phyloP scores from a whole-genome alignment of 306 rosid species.

The Chamaecrista fasciculata region DNA sequence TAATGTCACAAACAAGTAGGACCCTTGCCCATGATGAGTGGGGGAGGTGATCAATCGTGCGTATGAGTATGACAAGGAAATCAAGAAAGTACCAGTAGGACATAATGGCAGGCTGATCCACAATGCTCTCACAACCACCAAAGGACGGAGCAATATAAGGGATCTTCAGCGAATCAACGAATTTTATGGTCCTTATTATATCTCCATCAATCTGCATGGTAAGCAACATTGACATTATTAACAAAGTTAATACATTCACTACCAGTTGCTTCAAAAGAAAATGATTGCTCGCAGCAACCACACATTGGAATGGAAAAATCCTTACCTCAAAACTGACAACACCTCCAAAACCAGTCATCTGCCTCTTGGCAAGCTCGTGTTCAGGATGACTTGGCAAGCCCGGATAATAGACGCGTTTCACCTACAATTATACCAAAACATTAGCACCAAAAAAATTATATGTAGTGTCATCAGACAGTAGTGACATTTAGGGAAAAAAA shows the following conservation, averaged over 20 bases:
- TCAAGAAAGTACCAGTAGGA: conserved; percentile 67
- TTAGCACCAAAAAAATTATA: too few species aligned
- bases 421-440: conserved; percentile 44
- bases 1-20: conserved; percentile 23
- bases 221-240: conserved; percentile 1
- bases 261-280: not conserved
- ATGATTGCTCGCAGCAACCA: not conserved
- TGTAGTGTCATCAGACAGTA: too few species aligned
- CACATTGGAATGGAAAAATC: conserved; percentile 19
- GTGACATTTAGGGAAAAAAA: too few species aligned
- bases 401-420: conserved; percentile 84
- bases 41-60: not conserved
- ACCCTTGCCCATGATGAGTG: conserved; percentile 5
- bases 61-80: not conserved
- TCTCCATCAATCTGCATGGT: conserved; percentile 79
- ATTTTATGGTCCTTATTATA: conserved; percentile 58
- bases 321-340: conserved; percentile 95
- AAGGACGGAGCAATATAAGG: conserved; percentile 96
- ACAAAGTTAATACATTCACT: not conserved
- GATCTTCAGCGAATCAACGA: conserved; percentile 79
- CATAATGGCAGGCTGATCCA: conserved; percentile 94
- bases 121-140: conserved; percentile 99
- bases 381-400: conserved; percentile 94
- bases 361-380: conserved; percentile 82
- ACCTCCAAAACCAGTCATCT: conserved; percentile 98